Base-by-base conservation (phyloP, 75 land plant genomes). In the Cryptomeria japonica region DNA sequence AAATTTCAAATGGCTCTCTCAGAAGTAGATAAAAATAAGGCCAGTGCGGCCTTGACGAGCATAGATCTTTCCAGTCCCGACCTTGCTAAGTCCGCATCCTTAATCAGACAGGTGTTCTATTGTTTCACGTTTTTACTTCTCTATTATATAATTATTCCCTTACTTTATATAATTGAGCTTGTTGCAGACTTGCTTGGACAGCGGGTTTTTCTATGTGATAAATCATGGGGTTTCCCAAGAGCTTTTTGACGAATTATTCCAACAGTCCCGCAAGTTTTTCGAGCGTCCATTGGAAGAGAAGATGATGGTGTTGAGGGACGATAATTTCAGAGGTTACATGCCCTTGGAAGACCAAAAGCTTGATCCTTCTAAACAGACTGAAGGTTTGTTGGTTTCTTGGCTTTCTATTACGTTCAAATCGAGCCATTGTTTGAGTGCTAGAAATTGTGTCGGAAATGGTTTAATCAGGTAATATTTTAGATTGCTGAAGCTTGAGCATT, bases 251-350 rank as follows among this genome's bases (percentile, higher is more conserved):
- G 93, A 93, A 46, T 97, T 97, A 76, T 95, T 97, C 68, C 89
- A 88, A 9, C 94, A 95, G 84, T 96, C 97, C 88, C 95, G 91
- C 86, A 91, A 75, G 73, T 93, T 97, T 72, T 97, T 97, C 87
- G 82, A 78, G 47, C 80, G 96, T 53, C 95, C 98, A 3, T 31
- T 93, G 47, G 89, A 89, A 36, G 94, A 95, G 87, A 97, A 97
- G 88, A 93, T 94, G 98, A 93, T 91, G 89, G 92, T 95, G 39
- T 78, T 97, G 44, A 91, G 93, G 88, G 95, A 97, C 86, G 88
- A 96, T 91, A 95, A 96, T 46, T 87, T 95, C 88, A 91, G 96
- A 55, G 99, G 99, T 7, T 97, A 94, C 79, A 97, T 97, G 11
- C 99, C 99, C 78, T 83, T 94, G 79, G 86, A 91, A 31, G 97